A percentile compares a stretch with the other conserved stretches of the same genome.
Conservation (phyloP, 441 rosid genomes). For the Metrosideros polymorpha region DNA sequence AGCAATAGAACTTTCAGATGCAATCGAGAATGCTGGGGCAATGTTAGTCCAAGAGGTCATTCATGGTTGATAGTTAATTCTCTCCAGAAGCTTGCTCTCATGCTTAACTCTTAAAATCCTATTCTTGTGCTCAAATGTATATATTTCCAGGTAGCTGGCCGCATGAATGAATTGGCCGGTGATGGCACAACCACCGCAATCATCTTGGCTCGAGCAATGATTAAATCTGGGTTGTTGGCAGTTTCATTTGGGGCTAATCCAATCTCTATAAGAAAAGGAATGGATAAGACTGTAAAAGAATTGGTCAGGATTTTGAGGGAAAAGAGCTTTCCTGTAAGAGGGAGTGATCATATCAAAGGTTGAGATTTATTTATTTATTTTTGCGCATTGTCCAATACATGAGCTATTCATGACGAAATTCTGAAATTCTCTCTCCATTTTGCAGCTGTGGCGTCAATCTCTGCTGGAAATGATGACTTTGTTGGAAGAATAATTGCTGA, state of each 20-base stretch:
- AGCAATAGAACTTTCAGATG: constrained; percentile 64
- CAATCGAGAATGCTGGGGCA: constrained; percentile 79
- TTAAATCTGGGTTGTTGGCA: constrained; percentile 62
- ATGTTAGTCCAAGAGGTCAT: constrained; percentile 81
- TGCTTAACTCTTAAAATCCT: neutral
- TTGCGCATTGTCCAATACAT: neutral
- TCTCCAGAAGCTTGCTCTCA: neutral
- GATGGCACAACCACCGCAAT: constrained; percentile 92
- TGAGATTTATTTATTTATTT: neutral
- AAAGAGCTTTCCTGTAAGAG: constrained; percentile 56
- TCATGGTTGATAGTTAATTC: constrained; percentile 40
- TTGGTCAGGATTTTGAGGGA: constrained; percentile 47
- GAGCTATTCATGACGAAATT: neutral
- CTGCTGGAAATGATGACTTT: constrained; percentile 88
- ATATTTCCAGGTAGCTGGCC: constrained; percentile 57
- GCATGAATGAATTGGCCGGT: constrained; percentile 80
- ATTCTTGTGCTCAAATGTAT: neutral
- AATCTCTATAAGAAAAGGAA: constrained; percentile 63
- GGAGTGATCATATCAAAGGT: constrained; percentile 69
- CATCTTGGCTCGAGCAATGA: constrained; percentile 77
- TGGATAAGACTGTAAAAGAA: constrained; percentile 60
- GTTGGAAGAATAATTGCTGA: constrained; percentile 73
- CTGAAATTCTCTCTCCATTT: neutral
- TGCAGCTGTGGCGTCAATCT: constrained; percentile 88
- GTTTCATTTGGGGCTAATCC: constrained; percentile 87